Evolutionary conservation across 2,329 filamentous ascomycete genomes (phyloP), one percentile per base, ranked within the genome.

Genomic region (Fonsecaea nubica): DNA sequence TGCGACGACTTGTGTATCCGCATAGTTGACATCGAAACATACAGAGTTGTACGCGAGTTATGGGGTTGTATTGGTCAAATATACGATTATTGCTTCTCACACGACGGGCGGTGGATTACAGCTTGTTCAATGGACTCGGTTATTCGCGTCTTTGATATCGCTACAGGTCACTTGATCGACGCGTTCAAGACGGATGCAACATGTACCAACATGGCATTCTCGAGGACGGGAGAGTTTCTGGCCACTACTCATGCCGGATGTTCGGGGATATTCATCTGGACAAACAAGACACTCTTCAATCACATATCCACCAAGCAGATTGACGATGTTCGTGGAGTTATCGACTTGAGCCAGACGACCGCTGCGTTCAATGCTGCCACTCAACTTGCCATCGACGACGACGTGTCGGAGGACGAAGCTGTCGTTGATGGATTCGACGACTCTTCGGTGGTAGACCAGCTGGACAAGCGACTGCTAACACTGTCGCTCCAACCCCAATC

Each of bases 91-190:
- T 90, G 88, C 74, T 98, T 99, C 80, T 98, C 94, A 2, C 92
- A 89, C 71, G 93, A 98, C 76, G 94, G 94, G 8, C 88, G 93
- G 64, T 99, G 95, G 95, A 88, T 99, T 71, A 87, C 97, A 64
- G 92, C 93, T 25, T 91, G 93, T 12, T 93, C 92, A 0, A 89
- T 91, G 74, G 92, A 96, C 75, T 87, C 88, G 1, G 82, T 92
- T 5, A 82, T 97, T 58, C 88, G 95, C 50, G 87, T 98, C 7
- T 99, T 95, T 93, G 96, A 99, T 80, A 83, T 99, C 33, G 92
- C 95, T 0, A 99, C 96, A 0, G 94, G 93, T 32, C 94, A 99
- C 79, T 84, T 99, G 13, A 95, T 99, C 69, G 95, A 99, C 76
- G 92, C 92, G 2, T 93, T 99, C 79, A 88, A 88, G 65, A 86